A percentile compares a stretch with the other conserved stretches of the same genome.
Conservation (phyloP, 495 filamentous ascomycete species). For the Aspergillus hancockii region DNA sequence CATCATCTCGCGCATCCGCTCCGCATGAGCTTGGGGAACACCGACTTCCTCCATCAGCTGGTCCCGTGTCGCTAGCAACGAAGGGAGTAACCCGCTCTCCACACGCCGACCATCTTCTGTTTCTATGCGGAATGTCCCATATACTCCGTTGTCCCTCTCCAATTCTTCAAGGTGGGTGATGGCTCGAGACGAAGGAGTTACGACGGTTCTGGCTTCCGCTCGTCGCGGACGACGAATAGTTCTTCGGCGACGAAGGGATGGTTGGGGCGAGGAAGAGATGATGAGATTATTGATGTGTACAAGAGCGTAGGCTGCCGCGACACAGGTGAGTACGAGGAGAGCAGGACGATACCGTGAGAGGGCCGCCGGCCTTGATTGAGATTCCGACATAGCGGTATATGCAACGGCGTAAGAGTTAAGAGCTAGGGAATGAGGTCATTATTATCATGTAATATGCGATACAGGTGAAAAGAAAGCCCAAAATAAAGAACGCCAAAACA, state of each 20-base stretch:
- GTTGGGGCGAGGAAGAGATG: slow-evolving; percentile 25
- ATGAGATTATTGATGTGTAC: slow-evolving; percentile 48
- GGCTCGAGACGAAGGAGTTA: slow-evolving; percentile 42
- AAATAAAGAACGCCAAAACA: neutral
- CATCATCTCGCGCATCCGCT: slow-evolving; percentile 52
- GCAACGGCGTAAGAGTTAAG: slow-evolving; percentile 10
- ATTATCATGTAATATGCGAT: neutral
- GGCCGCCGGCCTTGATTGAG: slow-evolving; percentile 33
- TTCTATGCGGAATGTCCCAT: slow-evolving; percentile 51
- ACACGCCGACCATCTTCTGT: slow-evolving; percentile 50
- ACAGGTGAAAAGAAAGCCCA: neutral
- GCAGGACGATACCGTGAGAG: slow-evolving; percentile 51
- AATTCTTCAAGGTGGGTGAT: slow-evolving; percentile 47
- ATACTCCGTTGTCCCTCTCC: slow-evolving; percentile 48
- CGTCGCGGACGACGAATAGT: slow-evolving; percentile 44
- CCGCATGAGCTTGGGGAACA: slow-evolving; percentile 42
- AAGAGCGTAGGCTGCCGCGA: slow-evolving; percentile 50
- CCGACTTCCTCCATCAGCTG: slow-evolving; percentile 49
- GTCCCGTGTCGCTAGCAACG: slow-evolving; percentile 45
- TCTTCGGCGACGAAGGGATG: slow-evolving; percentile 48
- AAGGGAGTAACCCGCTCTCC: slow-evolving; percentile 48
- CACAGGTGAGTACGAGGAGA: slow-evolving; percentile 50
- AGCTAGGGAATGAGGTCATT: slow-evolving; percentile 25
- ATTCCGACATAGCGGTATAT: slow-evolving; percentile 36
- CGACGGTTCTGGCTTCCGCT: slow-evolving; percentile 25